Base-by-base conservation (phyloP, 2,329 filamentous ascomycete genomes). In the Tolypocladium pustulatum region DNA sequence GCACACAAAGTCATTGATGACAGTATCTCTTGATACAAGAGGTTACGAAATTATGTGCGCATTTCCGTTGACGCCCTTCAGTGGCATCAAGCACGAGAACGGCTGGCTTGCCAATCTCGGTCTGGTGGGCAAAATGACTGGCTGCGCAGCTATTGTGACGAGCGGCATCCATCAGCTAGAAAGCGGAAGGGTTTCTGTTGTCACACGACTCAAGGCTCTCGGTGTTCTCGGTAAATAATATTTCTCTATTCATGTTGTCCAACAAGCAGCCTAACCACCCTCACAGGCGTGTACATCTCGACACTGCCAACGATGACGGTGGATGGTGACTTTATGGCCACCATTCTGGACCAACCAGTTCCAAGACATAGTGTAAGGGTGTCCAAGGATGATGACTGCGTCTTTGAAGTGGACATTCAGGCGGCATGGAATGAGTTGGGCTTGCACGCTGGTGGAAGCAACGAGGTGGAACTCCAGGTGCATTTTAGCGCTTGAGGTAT, bases 111-210 rank as follows among this genome's bases (percentile, higher is more conserved):
- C 90, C 0, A 85, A 88, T 22, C 72, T 97, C 0, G 93, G 93
- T 0, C 76, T 97, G 2, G 63, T 96, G 4, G 88, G 83, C 2
- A 96, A 97, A 72, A 96, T 97, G 89, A 91, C 91, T 0, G 93
- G 91, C 0, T 85, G 87, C 0, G 91, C 90, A 1, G 91, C 91
- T 0, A 80, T 96, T 9, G 76, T 87, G 1, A 79, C 77, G 41
- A 86, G 77, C n/a, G 78, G 81, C 34, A 80, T 86, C 52, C 80
- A 80, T 38, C 69, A 86, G 51, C 66, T 66, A 4, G 68, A 64
- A 9, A 86, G 83, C 59, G 84, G 85, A 0, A 76, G 84, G 20
- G 73, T 94, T 25, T 73, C 83, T 9, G 73, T 95, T 15, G 83
- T 85, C 65, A 83, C 88, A 1, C 82, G 80, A 17, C 69, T 97